Conservation (phyloP, 768 basidiomycete species). For the Paxillus ammoniavirescens region DNA sequence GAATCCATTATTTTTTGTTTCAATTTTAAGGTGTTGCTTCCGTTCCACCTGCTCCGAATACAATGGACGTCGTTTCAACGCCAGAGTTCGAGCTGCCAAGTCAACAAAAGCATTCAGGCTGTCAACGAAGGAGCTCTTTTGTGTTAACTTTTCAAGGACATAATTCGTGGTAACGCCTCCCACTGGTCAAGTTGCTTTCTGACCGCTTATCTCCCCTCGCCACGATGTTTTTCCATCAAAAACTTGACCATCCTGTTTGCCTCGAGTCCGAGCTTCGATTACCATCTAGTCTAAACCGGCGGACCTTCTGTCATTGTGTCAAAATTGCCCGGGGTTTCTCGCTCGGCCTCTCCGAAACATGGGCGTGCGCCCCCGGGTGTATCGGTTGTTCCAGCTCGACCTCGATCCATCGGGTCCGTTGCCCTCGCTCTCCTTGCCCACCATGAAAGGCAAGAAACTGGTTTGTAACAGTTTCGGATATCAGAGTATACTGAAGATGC, state of each 20-base stretch:
- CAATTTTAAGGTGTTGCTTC: not conserved
- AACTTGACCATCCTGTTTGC: not conserved
- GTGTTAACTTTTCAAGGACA: not conserved
- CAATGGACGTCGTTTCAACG: not conserved
- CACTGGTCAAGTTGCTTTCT: too few species aligned
- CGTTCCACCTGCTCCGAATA: slow-evolving; percentile 2
- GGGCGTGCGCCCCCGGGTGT: not conserved
- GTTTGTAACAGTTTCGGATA: too few species aligned
- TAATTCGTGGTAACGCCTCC: too few species aligned
- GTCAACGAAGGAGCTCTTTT: not conserved
- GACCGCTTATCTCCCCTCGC: not conserved
- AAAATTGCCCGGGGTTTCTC: not conserved
- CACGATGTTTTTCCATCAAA: not conserved
- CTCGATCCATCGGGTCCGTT: not conserved
- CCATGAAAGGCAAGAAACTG: not conserved
- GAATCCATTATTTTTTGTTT: slow-evolving; percentile 1
- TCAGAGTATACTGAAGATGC: too few species aligned
- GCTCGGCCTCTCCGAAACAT: not conserved
- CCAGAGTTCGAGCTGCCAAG: not conserved
- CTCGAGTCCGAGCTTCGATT: not conserved
- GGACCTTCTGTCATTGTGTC: not conserved
- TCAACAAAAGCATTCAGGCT: not conserved
- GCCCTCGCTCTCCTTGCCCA: not conserved
- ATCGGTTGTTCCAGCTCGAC: not conserved
- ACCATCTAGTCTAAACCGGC: not conserved